Evolutionary conservation across 371 early-diverging fungal species (phyloP).

Genomic region (Mortierella sp.): DNA sequence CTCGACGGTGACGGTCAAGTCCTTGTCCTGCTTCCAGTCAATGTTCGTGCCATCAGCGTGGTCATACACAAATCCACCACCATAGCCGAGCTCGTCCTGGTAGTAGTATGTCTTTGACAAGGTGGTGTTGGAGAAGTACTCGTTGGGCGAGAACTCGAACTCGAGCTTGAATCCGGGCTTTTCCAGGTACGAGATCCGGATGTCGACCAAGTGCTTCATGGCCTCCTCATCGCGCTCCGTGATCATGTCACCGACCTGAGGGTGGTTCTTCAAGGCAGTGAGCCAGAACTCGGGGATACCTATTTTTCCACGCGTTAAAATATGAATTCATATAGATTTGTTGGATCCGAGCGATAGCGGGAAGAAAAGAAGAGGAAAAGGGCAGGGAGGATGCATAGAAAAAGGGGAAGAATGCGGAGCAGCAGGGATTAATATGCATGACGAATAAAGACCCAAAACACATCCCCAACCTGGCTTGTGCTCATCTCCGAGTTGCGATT

Average conservation of each 20-base stretch:
- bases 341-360: too few species aligned
- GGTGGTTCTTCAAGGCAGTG: conserved; percentile 87
- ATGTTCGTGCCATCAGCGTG: conserved; percentile 90
- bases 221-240: conserved; percentile 90
- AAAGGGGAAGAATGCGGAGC: too few species aligned
- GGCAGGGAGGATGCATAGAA: too few species aligned
- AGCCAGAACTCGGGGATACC: conserved; percentile 96
- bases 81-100: conserved; percentile 75
- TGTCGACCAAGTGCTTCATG: conserved; percentile 85
- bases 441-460: too few species aligned
- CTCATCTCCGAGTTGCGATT: too few species aligned
- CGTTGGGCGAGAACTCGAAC: conserved; percentile 90
- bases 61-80: conserved; percentile 88
- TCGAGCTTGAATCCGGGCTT: conserved; percentile 93
- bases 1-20: conserved; percentile 90
- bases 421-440: too few species aligned
- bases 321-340: too few species aligned
- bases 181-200: conserved; percentile 84
- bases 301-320: too few species aligned
- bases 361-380: too few species aligned
- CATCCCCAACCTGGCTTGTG: too few species aligned
- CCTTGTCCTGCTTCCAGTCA: conserved; percentile 96
- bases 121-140: conserved; percentile 85
- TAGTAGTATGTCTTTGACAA: conserved; percentile 93
- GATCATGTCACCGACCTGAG: conserved; percentile 81